A percentile compares a stretch with the other conserved stretches of the same genome.
These are phyloP conservation scores for Penicillium sp. DNA, from an alignment of 2,329 filamentous ascomycete genomes.

Conservation along the genomic window DNA sequence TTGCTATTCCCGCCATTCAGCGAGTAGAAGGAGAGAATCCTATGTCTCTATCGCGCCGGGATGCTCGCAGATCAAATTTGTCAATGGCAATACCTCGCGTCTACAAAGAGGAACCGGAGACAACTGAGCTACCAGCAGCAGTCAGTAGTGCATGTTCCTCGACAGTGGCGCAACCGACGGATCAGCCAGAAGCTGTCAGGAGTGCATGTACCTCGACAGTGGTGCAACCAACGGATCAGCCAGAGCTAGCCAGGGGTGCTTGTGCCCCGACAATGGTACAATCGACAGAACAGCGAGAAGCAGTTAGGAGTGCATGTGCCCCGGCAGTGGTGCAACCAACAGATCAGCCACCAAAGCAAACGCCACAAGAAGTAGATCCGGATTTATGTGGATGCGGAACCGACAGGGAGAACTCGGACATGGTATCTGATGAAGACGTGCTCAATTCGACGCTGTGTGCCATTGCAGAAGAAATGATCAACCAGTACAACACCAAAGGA, in stretches of 20 bases:
- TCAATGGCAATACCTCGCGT: background rate
- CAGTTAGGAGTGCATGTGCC: background rate
- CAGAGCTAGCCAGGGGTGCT: too few species aligned
- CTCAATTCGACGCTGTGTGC: slow-evolving; percentile 37
- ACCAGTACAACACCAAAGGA: slow-evolving; percentile 36
- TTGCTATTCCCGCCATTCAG: slow-evolving; percentile 35
- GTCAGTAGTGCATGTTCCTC: background rate
- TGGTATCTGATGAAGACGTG: slow-evolving; percentile 21
- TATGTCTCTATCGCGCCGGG: background rate
- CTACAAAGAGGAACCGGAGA: background rate
- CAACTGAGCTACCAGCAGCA: background rate
- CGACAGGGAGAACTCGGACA: slow-evolving; percentile 6
- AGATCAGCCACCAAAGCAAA: background rate
- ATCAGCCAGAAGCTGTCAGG: too few species aligned
- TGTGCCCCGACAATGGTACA: background rate
- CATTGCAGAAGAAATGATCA: slow-evolving; percentile 37
- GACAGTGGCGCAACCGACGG: background rate
- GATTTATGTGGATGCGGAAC: slow-evolving; percentile 25
- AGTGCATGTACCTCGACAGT: background rate
- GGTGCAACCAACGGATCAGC: too few species aligned
- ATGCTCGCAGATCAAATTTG: background rate
- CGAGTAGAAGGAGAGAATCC: slow-evolving; percentile 1
- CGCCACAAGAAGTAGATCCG: slow-evolving; percentile 1
- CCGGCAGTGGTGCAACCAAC: background rate
- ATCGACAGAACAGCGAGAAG: too few species aligned